Evolutionary conservation across 1,284 basidiomycete genomes (phyloP), one percentile per base, ranked within the genome.

Genomic region (Ganoderma lingzhi): DNA sequence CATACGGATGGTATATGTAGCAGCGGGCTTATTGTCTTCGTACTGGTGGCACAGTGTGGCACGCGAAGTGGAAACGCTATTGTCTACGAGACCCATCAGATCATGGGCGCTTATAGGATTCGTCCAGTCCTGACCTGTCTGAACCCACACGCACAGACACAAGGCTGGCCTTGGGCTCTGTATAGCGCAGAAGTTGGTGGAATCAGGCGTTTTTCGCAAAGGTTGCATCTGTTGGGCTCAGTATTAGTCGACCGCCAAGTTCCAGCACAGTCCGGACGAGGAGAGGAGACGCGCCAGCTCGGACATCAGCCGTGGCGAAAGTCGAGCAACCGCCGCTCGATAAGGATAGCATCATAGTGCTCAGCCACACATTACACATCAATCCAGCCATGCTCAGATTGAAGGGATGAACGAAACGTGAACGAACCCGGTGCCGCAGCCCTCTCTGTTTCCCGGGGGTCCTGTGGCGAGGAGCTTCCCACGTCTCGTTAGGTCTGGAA

Each of bases 1-100:
- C 2, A 15, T 42, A 61, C 28, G 35, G 62, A 41, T 41, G 66
- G 58, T 73, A 71, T 73, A 73, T 68, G 70, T 64, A 59, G 39
- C 56, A 61, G 65, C 19, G 37, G 63, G 55, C 66, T 67, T 71
- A 73, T 73, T 73, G 72, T 73, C 66, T 67, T 53, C 59, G 62
- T 61, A 64, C 64, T 65, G 64, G 45, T 48, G 45, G 45, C 45
- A 48, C 45, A n/a, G 45, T 6, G 66, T 58, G 64, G 67, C 65
- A 68, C 63, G 15, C 63, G 68, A 66, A 66, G 68, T 65, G 63
- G 60, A 48, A 32, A 10, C 60, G 23, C 35, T 73, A 71, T 73
- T 73, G 72, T 73, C 68, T 56, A 15, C 53, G 48, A 51, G 10
- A 51, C 48, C 48, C 10, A 60, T 55, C 55, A 53, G 62, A 72